Conservation (phyloP, 192 early-diverging fungal genomes). For the Phycomyces nitens region DNA sequence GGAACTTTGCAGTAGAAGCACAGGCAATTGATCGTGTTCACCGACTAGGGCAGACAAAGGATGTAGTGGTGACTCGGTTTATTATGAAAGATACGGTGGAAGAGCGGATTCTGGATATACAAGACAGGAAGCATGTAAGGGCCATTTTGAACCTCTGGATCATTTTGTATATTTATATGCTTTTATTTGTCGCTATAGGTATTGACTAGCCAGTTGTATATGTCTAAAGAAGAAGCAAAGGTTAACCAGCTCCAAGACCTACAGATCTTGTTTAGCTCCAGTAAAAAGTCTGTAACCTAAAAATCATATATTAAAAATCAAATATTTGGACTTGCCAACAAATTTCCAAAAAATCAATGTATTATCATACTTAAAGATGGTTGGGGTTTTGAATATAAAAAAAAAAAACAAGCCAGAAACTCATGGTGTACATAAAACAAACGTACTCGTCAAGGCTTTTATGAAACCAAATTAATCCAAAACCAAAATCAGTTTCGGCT, state of each 20-base stretch:
- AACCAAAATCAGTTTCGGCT: too few species aligned
- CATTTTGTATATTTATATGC: neutral
- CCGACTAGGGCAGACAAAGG: conserved; percentile 68
- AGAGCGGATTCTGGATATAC: conserved; percentile 52
- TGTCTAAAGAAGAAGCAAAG: conserved; percentile 42
- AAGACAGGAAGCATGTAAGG: conserved; percentile 45
- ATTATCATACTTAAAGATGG: too few species aligned
- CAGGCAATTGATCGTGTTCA: conserved; percentile 86
- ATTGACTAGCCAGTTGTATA: conserved; percentile 47
- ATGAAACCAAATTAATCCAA: too few species aligned
- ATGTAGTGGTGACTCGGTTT: conserved; percentile 34
- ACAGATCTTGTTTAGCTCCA: conserved; percentile 41
- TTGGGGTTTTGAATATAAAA: too few species aligned
- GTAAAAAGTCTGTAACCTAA: neutral
- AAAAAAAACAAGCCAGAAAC: too few species aligned
- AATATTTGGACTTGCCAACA: too few species aligned
- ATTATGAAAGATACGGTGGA: conserved; percentile 45
- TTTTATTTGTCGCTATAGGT: conserved; percentile 26
- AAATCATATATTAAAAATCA: too few species aligned
- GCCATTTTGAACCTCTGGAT: neutral
- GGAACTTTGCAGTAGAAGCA: conserved; percentile 74
- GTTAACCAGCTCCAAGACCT: conserved; percentile 44
- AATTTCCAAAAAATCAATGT: too few species aligned
- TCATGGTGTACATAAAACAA: too few species aligned
- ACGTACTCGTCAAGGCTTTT: too few species aligned